phyloP scores from a whole-genome alignment of 2,329 filamentous ascomycete genomes.

The Fusarium praegraminearum region DNA sequence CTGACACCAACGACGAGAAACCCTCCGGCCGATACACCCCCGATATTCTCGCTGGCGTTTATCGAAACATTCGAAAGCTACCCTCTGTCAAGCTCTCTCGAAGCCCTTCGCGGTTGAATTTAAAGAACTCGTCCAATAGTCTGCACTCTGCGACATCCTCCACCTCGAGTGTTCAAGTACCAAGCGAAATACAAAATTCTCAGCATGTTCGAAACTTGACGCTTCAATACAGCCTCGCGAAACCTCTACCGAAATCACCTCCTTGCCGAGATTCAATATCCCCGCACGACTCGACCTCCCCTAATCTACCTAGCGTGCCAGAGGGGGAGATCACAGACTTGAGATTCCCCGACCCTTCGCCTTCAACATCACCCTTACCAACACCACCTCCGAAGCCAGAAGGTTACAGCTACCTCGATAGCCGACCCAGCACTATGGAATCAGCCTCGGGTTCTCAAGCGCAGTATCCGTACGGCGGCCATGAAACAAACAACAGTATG shows the following conservation, averaged over 20 bases:
- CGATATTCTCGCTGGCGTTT: conserved; percentile 64
- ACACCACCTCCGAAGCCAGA: conserved; percentile 51
- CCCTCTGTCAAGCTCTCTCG: conserved; percentile 58
- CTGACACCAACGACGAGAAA: conserved; percentile 60
- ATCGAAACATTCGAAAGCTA: conserved; percentile 64
- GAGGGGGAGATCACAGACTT: conserved; percentile 49
- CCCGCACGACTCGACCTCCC: conserved; percentile 51
- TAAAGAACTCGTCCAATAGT: conserved; percentile 49
- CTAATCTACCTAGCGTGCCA: conserved; percentile 48
- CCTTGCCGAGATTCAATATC: conserved; percentile 46
- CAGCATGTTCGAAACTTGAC: conserved; percentile 68
- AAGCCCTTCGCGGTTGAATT: conserved; percentile 58
- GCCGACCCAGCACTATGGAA: conserved; percentile 63
- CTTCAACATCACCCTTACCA: conserved; percentile 23
- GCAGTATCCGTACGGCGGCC: conserved; percentile 54
- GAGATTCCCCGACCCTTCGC: conserved; percentile 32
- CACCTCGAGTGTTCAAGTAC: conserved; percentile 34
- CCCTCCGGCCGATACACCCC: conserved; percentile 53
- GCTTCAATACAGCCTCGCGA: conserved; percentile 68
- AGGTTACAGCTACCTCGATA: conserved; percentile 56
- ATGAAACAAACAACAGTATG: conserved; percentile 58
- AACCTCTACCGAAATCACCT: conserved; percentile 67
- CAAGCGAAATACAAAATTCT: conserved; percentile 37
- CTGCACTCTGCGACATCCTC: conserved; percentile 34
- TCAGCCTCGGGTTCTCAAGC: conserved; percentile 53